phyloP scores from a whole-genome alignment of 2,329 filamentous ascomycete genomes.

The Fusarium camptoceras region DNA sequence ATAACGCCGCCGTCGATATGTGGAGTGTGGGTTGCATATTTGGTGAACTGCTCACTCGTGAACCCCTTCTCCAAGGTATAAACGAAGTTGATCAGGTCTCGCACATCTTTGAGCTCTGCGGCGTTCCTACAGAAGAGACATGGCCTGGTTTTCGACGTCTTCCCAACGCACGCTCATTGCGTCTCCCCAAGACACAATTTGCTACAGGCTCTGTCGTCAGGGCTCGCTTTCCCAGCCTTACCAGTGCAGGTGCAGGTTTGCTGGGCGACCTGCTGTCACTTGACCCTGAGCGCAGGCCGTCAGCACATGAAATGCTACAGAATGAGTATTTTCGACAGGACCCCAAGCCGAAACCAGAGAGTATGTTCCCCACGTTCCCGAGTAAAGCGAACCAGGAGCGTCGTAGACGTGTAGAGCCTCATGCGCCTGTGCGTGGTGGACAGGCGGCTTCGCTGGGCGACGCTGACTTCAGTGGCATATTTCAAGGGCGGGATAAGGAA shows the following conservation, averaged over 20 bases:
- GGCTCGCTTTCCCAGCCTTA: slow-evolving; percentile 84
- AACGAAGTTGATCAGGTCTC: slow-evolving; percentile 93
- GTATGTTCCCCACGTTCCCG: slow-evolving; percentile 97
- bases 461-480: slow-evolving; percentile 77
- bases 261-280: slow-evolving; percentile 77
- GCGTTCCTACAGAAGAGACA: slow-evolving; percentile 81
- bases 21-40: slow-evolving; percentile 98
- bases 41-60: slow-evolving; percentile 85
- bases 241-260: slow-evolving; percentile 76
- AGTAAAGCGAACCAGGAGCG: slow-evolving; percentile 94
- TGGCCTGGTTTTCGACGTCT: slow-evolving; percentile 91
- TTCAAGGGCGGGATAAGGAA: slow-evolving; percentile 73
- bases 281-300: slow-evolving; percentile 78
- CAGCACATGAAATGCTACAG: slow-evolving; percentile 77
- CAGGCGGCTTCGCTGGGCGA: slow-evolving; percentile 68
- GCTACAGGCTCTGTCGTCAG: slow-evolving; percentile 69
- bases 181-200: slow-evolving; percentile 67
- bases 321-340: slow-evolving; percentile 91
- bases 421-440: slow-evolving; percentile 80
- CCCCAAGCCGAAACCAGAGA: slow-evolving; percentile 87
- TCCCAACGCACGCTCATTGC: slow-evolving; percentile 85
- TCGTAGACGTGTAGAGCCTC: slow-evolving; percentile 76
- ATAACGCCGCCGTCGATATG: slow-evolving; percentile 85
- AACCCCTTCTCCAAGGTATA: slow-evolving; percentile 85
- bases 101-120: slow-evolving; percentile 89